Percentiles rank a stretch among this genome's conserved stretches.
Evolutionary conservation across 768 basidiomycete genomes (phyloP).

Genomic region (Boletus reticuloceps): DNA sequence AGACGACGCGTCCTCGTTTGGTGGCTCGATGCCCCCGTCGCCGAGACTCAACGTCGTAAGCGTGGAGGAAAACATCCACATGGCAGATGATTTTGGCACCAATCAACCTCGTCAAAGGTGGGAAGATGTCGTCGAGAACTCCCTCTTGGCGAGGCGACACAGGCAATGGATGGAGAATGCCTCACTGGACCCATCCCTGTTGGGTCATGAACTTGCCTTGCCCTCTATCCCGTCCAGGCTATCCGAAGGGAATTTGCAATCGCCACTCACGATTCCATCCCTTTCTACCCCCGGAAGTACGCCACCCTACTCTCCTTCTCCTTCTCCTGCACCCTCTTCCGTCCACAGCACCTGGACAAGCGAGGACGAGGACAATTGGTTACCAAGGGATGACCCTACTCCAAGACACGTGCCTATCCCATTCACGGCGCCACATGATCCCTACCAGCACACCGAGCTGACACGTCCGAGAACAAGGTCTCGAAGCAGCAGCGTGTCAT

Average conservation of each 20-base stretch:
- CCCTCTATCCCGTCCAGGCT: conserved; percentile 29
- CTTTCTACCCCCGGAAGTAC: conserved; percentile 7
- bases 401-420: not conserved
- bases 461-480: not conserved
- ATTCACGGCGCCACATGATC: not conserved
- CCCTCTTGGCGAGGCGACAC: conserved; percentile 2
- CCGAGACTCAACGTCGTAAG: conserved; percentile 15
- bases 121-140: conserved; percentile 15
- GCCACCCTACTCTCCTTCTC: conserved; percentile 18
- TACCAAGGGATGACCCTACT: not conserved
- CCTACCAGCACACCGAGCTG: not conserved
- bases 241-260: conserved; percentile 21
- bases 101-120: conserved; percentile 3
- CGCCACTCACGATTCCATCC: conserved; percentile 26
- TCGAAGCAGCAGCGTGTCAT: conserved; percentile 14
- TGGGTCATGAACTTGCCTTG: conserved; percentile 11
- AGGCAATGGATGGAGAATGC: not conserved
- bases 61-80: conserved; percentile 9
- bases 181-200: conserved; percentile 1
- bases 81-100: conserved; percentile 2
- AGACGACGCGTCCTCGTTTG: conserved; percentile 14
- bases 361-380: conserved; percentile 14
- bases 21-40: conserved; percentile 20
- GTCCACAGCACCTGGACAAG: conserved; percentile 3
- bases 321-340: conserved; percentile 13